Base-by-base conservation (phyloP, 2,329 filamentous ascomycete species). In the Talaromyces rugulosus region DNA sequence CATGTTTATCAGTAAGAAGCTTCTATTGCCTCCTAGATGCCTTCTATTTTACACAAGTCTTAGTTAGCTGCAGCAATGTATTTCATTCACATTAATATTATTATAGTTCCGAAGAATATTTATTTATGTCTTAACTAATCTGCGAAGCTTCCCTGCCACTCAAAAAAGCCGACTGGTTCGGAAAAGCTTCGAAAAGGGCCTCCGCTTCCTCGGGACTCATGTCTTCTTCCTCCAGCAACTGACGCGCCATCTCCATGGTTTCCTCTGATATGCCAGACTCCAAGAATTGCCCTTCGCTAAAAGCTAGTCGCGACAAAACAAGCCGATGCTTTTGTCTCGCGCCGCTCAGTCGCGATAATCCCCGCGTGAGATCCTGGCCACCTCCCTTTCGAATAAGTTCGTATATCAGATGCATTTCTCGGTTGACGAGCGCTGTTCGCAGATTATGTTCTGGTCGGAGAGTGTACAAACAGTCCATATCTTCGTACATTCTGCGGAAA, bases 321-420 rank as follows among this genome's bases (percentile, higher is more conserved):
- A 97, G 85, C 1, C 96, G 80, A 69, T 96, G 94, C 58, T 92
- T 92, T 70, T 96, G 92, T 58, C 86, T 85, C 0, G 88, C 90
- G 3, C 91, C 91, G 5, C 86, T 82, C 0, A 90, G 85, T 8
- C 84, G 83, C 0, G 83, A 82, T 5, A 96, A 80, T 73, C 94
- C 96, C 56, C 85, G 82, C 56, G 87, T 83, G 65, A 96, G 85
- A 66, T 94, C 85, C 67, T 88, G 77, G 23, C 83, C 77, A 5
- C 89, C 83, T 70, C 92, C 90, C 23, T 73, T 78, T 2, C 77
- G 83, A 14, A 86, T 77, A 16, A 90, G 75, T 62, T 85, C 81
- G 69, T 87, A 84, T 5, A 90, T 76, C 3, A 91, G 72, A n/a
- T 82, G 81, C 65, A 85, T 85, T 9, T 84, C 80, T 4, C 82